A percentile compares a stretch with the other conserved stretches of the same genome.
Conservation (phyloP, 495 filamentous ascomycete genomes). For the Daldinia caldariorum region DNA sequence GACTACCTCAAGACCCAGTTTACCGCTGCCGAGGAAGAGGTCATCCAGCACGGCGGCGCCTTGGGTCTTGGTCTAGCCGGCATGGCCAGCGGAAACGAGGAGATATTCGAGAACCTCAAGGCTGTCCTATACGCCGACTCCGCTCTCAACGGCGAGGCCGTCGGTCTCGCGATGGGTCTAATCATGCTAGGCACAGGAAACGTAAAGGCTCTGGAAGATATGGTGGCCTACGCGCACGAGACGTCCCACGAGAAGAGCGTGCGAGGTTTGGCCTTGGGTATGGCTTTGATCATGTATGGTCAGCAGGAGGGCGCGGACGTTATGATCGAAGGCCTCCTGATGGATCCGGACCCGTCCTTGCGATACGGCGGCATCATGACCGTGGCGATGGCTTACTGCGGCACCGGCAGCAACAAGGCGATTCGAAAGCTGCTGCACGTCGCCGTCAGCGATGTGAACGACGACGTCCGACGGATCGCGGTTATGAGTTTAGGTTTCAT, state of each 20-base stretch:
- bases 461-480: conserved; percentile 95
- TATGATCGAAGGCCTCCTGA: conserved; percentile 89
- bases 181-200: conserved; percentile 98
- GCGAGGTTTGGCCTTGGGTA: conserved; percentile 91
- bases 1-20: conserved; percentile 90
- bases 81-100: conserved; percentile 92
- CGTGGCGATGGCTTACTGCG: conserved; percentile 97
- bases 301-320: conserved; percentile 94
- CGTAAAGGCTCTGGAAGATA: conserved; percentile 86
- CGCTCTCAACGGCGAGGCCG: conserved; percentile 95
- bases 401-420: conserved; percentile 97
- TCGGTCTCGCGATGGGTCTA: conserved; percentile 93
- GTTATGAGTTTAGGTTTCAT: conserved; percentile 99
- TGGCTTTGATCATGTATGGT: conserved; percentile 98
- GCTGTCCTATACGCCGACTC: conserved; percentile 89
- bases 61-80: conserved; percentile 95
- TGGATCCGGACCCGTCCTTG: conserved; percentile 91
- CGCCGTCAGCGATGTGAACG: conserved; percentile 97
- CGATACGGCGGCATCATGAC: conserved; percentile 99
- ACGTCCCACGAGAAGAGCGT: conserved; percentile 99
- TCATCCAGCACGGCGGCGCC: conserved; percentile 96
- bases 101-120: conserved; percentile 91
- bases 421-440: conserved; percentile 97
- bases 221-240: conserved; percentile 97
- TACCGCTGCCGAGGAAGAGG: conserved; percentile 86